phyloP scores from a whole-genome alignment of 305 asterid species.

The Fraxinus sp. region DNA sequence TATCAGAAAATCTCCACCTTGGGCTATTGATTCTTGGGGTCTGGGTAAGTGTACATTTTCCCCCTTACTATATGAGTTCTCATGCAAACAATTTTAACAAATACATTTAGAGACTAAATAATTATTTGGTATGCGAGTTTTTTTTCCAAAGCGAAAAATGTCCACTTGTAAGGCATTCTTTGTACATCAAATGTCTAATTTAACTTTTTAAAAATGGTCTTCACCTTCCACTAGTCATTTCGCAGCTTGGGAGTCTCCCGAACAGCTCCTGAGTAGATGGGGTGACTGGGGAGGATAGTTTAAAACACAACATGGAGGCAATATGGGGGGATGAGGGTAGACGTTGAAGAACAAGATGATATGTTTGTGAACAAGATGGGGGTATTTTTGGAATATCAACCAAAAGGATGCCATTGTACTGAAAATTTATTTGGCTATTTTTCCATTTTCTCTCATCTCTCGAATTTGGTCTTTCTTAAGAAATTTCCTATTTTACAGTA shows the following conservation, averaged over 20 bases:
- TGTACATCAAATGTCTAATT: not conserved
- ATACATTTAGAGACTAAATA: not conserved
- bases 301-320: not conserved
- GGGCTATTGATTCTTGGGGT: conserved; percentile 99
- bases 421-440: not conserved
- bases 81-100: not conserved
- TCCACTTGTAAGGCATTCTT: not conserved
- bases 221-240: not conserved
- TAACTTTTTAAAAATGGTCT: not conserved
- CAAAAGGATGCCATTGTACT: not conserved
- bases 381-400: not conserved
- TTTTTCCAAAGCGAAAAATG: not conserved
- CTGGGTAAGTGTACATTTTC: conserved; percentile 60
- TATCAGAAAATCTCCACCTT: conserved; percentile 87
- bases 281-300: not conserved
- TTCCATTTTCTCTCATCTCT: not conserved
- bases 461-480: not conserved
- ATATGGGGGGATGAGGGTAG: not conserved
- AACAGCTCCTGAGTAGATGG: not conserved
- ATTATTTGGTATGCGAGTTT: not conserved
- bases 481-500: not conserved
- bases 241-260: not conserved
- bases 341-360: not conserved
- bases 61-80: conserved; percentile 1
- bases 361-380: not conserved